Base-by-base conservation (phyloP, 352 stramenopile genomes). In the Halophytophthora batemanensis region DNA sequence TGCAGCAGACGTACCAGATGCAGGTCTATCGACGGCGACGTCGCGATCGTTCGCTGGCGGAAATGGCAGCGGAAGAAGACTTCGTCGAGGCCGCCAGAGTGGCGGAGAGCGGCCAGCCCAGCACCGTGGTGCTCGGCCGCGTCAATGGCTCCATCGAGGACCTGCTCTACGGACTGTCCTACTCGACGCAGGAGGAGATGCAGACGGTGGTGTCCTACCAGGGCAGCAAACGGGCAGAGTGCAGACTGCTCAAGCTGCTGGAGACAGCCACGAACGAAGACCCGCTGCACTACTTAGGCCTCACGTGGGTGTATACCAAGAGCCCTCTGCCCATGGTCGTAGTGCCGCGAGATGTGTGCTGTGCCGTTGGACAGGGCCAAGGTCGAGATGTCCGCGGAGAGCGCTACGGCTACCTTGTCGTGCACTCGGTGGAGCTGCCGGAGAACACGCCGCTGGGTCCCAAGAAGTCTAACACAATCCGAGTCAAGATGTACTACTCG, bases 221-320 rank as follows among this genome's bases (percentile, higher is more conserved):
- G 36, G 42, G 48, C 36, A 50, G 61, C 38, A 56, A 47, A 18
- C 69, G 49, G 6, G 59, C 38, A 25, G 70, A 84, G 57, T 75
- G 67, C 42, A 60, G 67, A 6, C 71, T 77, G 45, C 52, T 84
- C 12, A 56, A 62, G 13, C 69, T 48, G 14, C 54, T 69, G 2
- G 70, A 81, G 35, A 39, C 42, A 8, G 59, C 58, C 19, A 70
- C 66, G 1, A 21, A 41, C 1, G 34, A 64, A 5, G 66, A 82
- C 34, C 71, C 71, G 11, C 77, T 81, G 36, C 63, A 53, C 18
- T 71, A 69, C 15, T 46, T 74, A 0, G 69, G 73, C 38, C 57
- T 82, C 25, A 82, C 80, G 46, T 86, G 71, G 69, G 47, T 63
- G 15, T 33, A 78, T 15, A 65, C 60, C 5, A 61, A 63, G 17